Percentiles rank a stretch among this genome's conserved stretches.
phyloP scores from a whole-genome alignment of 805 yeast genomes.

The Ogataea haglerorum region DNA sequence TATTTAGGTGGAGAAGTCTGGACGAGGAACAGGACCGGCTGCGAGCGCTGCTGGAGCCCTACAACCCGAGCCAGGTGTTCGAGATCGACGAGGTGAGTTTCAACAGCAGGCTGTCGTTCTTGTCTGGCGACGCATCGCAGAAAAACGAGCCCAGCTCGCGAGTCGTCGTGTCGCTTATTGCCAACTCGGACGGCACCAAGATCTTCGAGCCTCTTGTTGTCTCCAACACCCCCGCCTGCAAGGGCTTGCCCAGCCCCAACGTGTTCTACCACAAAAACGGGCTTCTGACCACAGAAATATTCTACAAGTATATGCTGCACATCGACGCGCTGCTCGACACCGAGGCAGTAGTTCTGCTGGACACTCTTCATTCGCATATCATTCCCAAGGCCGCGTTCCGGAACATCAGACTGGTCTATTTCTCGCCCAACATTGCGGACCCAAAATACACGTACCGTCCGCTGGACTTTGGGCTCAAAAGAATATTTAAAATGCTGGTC shows the following conservation, averaged over 20 bases:
- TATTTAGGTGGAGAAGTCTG: constrained; percentile 15
- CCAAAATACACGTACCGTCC: constrained; percentile 27
- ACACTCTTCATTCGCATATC: constrained; percentile 35
- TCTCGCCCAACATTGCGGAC: constrained; percentile 20
- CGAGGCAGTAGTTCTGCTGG: constrained; percentile 29
- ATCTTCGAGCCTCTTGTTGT: constrained; percentile 30
- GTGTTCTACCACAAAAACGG: constrained; percentile 25
- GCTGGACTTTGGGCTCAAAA: constrained; percentile 32
- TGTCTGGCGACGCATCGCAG: constrained; percentile 9
- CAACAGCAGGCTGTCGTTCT: constrained; percentile 21
- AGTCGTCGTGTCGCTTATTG: constrained; percentile 27
- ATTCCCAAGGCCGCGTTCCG: constrained; percentile 30
- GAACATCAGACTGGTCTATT: constrained; percentile 32
- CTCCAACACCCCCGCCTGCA: constrained; percentile 17
- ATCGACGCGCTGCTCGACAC: constrained; percentile 15
- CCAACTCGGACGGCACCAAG: constrained; percentile 30
- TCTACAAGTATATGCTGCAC: constrained; percentile 23
- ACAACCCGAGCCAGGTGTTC: constrained; percentile 28
- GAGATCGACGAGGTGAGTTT: constrained; percentile 37
- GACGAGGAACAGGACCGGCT: constrained; percentile 27
- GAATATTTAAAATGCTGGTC: constrained; percentile 32
- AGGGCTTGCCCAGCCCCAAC: constrained; percentile 10
- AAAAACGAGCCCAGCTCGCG: constrained; percentile 9
- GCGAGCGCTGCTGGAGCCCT: constrained; percentile 13
- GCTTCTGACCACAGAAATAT: constrained; percentile 26